These are phyloP conservation scores for Fusarium penzigii DNA, from an alignment of 2,329 filamentous ascomycete species.

Conservation along the genomic window DNA sequence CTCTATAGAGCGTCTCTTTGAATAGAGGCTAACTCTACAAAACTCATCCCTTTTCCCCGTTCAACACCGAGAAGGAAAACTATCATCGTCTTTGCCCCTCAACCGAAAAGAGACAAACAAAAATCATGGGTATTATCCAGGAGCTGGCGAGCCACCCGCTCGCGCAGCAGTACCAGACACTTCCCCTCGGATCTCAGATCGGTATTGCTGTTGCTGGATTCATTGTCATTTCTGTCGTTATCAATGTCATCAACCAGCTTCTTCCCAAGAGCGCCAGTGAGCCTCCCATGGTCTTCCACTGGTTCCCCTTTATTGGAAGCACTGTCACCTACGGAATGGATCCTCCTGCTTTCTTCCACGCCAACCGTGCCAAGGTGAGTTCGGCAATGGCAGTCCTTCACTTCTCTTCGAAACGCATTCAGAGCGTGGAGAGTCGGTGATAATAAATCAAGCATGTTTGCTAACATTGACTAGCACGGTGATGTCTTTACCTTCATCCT, in stretches of 20 bases:
- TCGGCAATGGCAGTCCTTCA: not conserved
- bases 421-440: not conserved
- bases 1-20: not conserved
- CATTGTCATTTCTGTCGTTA: slow-evolving; percentile 59
- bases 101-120: slow-evolving; percentile 1
- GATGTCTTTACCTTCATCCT: slow-evolving; percentile 89
- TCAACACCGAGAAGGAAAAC: not conserved
- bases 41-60: not conserved
- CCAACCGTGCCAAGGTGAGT: slow-evolving; percentile 71
- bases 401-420: not conserved
- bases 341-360: slow-evolving; percentile 83
- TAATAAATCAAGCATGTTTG: slow-evolving; percentile 6
- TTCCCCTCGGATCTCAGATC: slow-evolving; percentile 50
- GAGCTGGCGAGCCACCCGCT: slow-evolving; percentile 50
- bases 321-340: slow-evolving; percentile 95
- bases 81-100: slow-evolving; percentile 1
- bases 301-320: slow-evolving; percentile 82
- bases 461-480: slow-evolving; percentile 61
- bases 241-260: slow-evolving; percentile 81
- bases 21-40: slow-evolving; percentile 2
- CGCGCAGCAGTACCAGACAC: slow-evolving; percentile 50
- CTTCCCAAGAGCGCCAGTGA: slow-evolving; percentile 81
- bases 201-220: slow-evolving; percentile 45
- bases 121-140: slow-evolving; percentile 58
- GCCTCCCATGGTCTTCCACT: slow-evolving; percentile 79